Percentiles rank a stretch among this genome's conserved stretches.
Conservation (phyloP, 202 grass and related monocot species). For the Brachypodium distachyon region DNA sequence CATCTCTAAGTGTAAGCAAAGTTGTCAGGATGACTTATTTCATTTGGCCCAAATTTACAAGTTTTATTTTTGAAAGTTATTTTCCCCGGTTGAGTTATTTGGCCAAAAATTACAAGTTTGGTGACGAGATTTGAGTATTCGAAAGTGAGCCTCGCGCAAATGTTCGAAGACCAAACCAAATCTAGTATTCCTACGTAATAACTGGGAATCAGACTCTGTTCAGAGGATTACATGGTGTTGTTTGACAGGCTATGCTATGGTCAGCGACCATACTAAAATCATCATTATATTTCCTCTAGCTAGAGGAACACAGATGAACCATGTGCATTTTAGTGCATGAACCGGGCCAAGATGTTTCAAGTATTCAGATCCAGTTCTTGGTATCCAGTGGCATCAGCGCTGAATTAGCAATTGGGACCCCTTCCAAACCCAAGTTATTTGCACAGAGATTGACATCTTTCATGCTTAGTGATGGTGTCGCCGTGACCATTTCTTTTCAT, state of each 20-base stretch:
- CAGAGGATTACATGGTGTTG: background rate
- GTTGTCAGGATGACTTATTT: too few species aligned
- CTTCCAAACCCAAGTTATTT: background rate
- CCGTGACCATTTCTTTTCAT: background rate
- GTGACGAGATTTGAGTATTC: background rate
- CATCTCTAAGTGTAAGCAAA: too few species aligned
- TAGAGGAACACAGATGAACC: background rate
- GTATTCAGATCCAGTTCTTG: background rate
- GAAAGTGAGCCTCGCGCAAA: background rate
- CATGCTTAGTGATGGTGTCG: background rate
- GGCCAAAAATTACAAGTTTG: background rate
- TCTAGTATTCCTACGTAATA: background rate
- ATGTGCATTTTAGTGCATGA: background rate
- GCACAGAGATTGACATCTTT: background rate
- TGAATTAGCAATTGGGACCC: background rate
- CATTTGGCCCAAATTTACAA: too few species aligned
- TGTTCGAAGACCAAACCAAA: background rate
- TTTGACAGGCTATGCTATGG: background rate
- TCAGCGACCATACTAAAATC: background rate
- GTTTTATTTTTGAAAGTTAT: too few species aligned
- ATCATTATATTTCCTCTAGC: background rate
- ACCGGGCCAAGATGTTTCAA: background rate
- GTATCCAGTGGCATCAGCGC: background rate
- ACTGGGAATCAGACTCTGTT: background rate
- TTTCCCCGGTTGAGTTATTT: background rate